phyloP scores from a whole-genome alignment of 371 early-diverging fungal genomes.

The Syncephalis fuscata region DNA sequence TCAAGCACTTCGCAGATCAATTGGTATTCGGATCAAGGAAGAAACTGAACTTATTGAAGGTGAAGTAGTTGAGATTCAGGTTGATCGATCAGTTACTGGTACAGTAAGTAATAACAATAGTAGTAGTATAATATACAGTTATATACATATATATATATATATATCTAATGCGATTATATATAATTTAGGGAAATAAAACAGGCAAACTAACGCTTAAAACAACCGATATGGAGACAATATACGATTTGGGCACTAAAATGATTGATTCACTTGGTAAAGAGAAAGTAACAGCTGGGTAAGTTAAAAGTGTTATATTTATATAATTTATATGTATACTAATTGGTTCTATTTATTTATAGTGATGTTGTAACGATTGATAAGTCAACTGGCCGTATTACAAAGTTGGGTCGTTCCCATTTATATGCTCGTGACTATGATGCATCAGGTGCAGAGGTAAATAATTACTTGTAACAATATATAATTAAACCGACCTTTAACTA shows the following conservation, averaged over 20 bases:
- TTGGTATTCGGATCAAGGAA: slow-evolving; percentile 96
- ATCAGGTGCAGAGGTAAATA: slow-evolving; percentile 75
- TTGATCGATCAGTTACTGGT: slow-evolving; percentile 84
- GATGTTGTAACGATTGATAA: slow-evolving; percentile 98
- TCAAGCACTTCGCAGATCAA: slow-evolving; percentile 94
- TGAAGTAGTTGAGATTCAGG: slow-evolving; percentile 97
- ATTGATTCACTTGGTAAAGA: slow-evolving; percentile 93
- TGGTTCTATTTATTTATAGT: slow-evolving; percentile 17
- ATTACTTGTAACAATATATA: not conserved
- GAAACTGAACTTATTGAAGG: slow-evolving; percentile 97
- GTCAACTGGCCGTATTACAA: slow-evolving; percentile 94
- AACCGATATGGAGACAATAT: slow-evolving; percentile 99
- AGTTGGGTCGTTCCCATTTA: slow-evolving; percentile 86
- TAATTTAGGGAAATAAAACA: slow-evolving; percentile 56
- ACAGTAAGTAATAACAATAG: slow-evolving; percentile 30
- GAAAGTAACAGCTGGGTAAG: slow-evolving; percentile 85
- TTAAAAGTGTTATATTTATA: not conserved
- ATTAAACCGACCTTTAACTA: not conserved
- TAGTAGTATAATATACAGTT: not conserved
- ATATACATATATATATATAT: not conserved
- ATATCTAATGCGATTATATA: not conserved
- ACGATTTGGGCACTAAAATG: slow-evolving; percentile 98
- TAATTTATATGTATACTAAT: not conserved
- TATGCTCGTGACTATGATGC: slow-evolving; percentile 95
- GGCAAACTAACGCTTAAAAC: slow-evolving; percentile 98